Evolutionary conservation across 306 rosid species (phyloP).

Genomic region (Vicia villosa): DNA sequence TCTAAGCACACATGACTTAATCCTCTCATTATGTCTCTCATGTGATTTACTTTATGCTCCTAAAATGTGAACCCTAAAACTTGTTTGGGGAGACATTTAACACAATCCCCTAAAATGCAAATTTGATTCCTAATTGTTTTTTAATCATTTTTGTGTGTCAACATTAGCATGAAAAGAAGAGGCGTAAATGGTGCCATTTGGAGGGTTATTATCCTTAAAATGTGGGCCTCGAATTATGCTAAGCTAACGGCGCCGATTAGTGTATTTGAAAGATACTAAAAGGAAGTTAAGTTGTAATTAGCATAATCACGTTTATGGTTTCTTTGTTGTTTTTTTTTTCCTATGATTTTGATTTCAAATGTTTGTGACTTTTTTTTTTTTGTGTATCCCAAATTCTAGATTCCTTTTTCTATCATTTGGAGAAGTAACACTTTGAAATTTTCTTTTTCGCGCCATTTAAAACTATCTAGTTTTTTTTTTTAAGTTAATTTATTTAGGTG

Average conservation of each 20-base stretch:
- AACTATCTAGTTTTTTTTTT: not conserved
- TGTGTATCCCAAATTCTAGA: slow-evolving; percentile 35
- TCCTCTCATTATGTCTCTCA: slow-evolving; percentile 40
- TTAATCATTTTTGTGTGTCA: slow-evolving; percentile 25
- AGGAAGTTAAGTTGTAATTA: not conserved
- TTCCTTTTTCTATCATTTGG: slow-evolving; percentile 44
- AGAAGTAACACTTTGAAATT: slow-evolving; percentile 31
- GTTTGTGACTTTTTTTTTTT: slow-evolving; percentile 35
- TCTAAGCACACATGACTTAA: slow-evolving; percentile 27
- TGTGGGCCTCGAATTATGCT: slow-evolving; percentile 50
- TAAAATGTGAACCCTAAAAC: slow-evolving; percentile 37
- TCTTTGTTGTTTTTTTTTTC: slow-evolving; percentile 32
- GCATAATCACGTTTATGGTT: slow-evolving; percentile 8
- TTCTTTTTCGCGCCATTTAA: slow-evolving; percentile 6
- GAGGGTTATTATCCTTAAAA: not conserved
- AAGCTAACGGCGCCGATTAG: slow-evolving; percentile 56
- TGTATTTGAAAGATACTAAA: not conserved
- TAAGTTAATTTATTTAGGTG: too few species aligned
- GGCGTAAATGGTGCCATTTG: slow-evolving; percentile 66
- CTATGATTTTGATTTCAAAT: slow-evolving; percentile 34
- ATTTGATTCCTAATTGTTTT: slow-evolving; percentile 13
- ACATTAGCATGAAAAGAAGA: slow-evolving; percentile 41
- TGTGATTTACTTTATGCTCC: slow-evolving; percentile 41
- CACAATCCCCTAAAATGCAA: slow-evolving; percentile 26
- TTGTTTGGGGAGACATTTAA: slow-evolving; percentile 23